A percentile compares a stretch with the other conserved stretches of the same genome.
Conservation (phyloP, 345 rosid genomes). For the Passiflora organensis region DNA sequence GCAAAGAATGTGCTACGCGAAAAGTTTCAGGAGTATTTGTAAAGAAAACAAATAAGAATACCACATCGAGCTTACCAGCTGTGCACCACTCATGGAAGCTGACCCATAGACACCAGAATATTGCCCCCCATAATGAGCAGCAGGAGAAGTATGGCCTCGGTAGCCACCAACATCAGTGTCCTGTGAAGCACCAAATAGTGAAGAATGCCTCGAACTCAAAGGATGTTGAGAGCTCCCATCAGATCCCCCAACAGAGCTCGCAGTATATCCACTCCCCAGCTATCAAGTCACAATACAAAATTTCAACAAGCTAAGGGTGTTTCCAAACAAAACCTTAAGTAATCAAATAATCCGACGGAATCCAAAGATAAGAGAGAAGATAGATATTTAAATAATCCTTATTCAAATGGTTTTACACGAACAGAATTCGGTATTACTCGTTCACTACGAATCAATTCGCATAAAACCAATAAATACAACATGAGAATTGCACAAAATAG, state of each 20-base stretch:
- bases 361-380: background rate
- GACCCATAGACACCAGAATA: slow-evolving; percentile 67
- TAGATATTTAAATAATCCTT: no score
- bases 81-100: slow-evolving; percentile 48
- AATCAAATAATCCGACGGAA: background rate
- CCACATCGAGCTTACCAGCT: slow-evolving; percentile 40
- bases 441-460: no score
- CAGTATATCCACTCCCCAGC: slow-evolving; percentile 61
- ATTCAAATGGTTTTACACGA: no score
- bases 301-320: background rate
- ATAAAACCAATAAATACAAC: background rate
- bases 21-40: no score
- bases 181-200: slow-evolving; percentile 51
- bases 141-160: slow-evolving; percentile 50
- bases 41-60: background rate
- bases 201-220: slow-evolving; percentile 54
- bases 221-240: slow-evolving; percentile 66
- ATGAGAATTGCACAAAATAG: background rate
- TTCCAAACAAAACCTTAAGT: background rate
- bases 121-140: slow-evolving; percentile 66
- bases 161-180: slow-evolving; percentile 66
- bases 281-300: slow-evolving; percentile 14
- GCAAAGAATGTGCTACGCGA: no score
- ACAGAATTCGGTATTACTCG: no score
- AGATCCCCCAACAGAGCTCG: slow-evolving; percentile 53